Conservation (phyloP, 2,329 filamentous ascomycete species). For the Drechslerella dactyloides region DNA sequence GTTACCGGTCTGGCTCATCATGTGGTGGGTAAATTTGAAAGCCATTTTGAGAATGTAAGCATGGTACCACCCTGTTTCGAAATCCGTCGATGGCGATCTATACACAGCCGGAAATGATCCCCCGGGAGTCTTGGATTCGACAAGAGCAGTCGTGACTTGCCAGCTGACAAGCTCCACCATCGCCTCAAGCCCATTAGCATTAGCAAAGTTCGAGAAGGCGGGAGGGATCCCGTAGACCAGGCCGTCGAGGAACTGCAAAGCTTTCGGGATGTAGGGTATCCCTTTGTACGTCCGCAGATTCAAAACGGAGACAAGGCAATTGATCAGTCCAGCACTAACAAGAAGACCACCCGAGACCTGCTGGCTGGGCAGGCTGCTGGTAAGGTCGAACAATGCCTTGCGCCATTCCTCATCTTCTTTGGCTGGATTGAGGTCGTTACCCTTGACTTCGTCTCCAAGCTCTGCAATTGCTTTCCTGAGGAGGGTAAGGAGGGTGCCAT, state of each 20-base stretch:
- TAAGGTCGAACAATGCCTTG: conserved; percentile 83
- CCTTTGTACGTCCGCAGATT: conserved; percentile 81
- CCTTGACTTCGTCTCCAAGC: conserved; percentile 68
- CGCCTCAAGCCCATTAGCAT: conserved; percentile 82
- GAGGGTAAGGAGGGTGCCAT: conserved; percentile 91
- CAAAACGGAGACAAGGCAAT: conserved; percentile 86
- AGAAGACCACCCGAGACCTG: conserved; percentile 80
- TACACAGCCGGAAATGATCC: conserved; percentile 74
- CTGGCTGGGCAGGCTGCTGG: conserved; percentile 78
- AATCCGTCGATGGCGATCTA: conserved; percentile 84
- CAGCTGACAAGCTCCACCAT: conserved; percentile 85
- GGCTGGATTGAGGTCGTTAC: conserved; percentile 66
- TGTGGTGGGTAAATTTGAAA: conserved; percentile 93
- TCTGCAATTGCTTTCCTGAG: conserved; percentile 87
- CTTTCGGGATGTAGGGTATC: conserved; percentile 79
- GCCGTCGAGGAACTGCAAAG: conserved; percentile 85
- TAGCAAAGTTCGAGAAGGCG: conserved; percentile 82
- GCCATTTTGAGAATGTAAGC: conserved; percentile 73
- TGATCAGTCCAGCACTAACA: conserved; percentile 85
- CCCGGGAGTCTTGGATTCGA: conserved; percentile 70
- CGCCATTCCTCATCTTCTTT: conserved; percentile 86
- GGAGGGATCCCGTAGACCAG: conserved; percentile 85
- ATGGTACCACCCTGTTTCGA: conserved; percentile 68
- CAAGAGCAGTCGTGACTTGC: conserved; percentile 73
- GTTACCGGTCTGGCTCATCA: conserved; percentile 81